Evolutionary conservation across 495 filamentous ascomycete genomes (phyloP).

Genomic region (Podospora pseudocomata): DNA sequence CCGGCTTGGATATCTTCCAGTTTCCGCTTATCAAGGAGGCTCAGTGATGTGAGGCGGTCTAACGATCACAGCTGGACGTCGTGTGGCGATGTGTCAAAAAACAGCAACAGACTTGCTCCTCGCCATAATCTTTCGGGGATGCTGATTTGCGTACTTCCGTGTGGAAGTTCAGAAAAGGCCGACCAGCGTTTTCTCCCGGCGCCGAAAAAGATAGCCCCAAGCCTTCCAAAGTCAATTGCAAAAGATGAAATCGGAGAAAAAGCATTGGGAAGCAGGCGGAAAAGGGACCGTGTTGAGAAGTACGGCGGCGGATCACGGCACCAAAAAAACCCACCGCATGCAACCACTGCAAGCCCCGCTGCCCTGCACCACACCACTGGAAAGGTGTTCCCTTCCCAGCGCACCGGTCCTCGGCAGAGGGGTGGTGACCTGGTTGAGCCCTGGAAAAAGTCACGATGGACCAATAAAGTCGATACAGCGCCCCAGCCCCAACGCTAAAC

Average conservation of each 20-base stretch:
- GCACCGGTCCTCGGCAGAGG: background rate
- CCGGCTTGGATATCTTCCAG: background rate
- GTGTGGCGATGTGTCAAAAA: background rate
- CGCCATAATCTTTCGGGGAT: background rate
- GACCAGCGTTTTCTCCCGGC: background rate
- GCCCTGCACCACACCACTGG: background rate
- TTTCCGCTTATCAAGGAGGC: background rate
- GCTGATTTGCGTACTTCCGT: background rate
- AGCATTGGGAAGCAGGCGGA: background rate
- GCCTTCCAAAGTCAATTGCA: background rate
- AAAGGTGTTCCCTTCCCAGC: background rate
- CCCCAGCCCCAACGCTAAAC: background rate
- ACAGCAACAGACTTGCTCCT: background rate
- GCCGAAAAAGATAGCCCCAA: background rate
- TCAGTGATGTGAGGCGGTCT: background rate
- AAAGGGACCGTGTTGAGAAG: background rate
- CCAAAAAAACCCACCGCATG: background rate
- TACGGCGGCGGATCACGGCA: conserved; percentile 3
- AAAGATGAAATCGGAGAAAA: background rate
- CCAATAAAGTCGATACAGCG: background rate
- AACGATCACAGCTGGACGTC: background rate
- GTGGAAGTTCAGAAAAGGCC: background rate
- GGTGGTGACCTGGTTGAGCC: background rate
- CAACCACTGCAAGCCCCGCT: background rate
- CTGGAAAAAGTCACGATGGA: background rate